Conservation (phyloP, 768 basidiomycete genomes). For the Jaapia argillacea region DNA sequence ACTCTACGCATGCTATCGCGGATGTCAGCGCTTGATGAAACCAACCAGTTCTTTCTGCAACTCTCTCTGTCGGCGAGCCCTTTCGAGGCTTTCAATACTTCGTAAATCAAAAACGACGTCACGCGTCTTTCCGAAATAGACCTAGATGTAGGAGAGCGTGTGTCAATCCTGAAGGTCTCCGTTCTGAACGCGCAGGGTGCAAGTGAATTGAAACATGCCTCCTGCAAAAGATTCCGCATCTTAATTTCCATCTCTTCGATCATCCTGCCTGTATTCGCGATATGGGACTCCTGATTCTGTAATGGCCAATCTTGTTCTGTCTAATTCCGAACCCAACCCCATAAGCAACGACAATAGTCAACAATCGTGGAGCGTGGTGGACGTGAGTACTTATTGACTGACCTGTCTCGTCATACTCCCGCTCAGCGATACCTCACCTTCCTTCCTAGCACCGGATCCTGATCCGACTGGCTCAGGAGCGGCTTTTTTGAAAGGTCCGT, state of each 20-base stretch:
- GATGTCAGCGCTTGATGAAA: slow-evolving; percentile 61
- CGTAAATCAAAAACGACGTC: slow-evolving; percentile 92
- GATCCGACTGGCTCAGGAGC: no score
- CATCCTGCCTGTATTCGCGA: slow-evolving; percentile 89
- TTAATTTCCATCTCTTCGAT: slow-evolving; percentile 99
- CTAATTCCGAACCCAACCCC: no score
- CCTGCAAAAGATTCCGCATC: slow-evolving; percentile 91
- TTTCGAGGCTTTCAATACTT: slow-evolving; percentile 78
- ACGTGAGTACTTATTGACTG: slow-evolving; percentile 18
- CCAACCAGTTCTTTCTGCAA: slow-evolving; percentile 88
- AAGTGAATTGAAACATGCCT: slow-evolving; percentile 33
- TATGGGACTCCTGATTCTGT: slow-evolving; percentile 74
- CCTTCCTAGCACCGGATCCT: slow-evolving; percentile 39
- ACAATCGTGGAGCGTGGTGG: slow-evolving; percentile 1
- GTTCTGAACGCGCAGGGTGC: not conserved
- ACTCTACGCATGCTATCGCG: no score
- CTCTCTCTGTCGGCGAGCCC: slow-evolving; percentile 69
- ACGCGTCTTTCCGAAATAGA: slow-evolving; percentile 94
- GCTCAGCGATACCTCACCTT: slow-evolving; percentile 76
- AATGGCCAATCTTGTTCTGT: slow-evolving; percentile 82
- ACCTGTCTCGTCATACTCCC: slow-evolving; percentile 98
- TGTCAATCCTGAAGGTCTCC: not conserved
- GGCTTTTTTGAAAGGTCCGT: slow-evolving; percentile 23
- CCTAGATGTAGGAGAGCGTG: slow-evolving; percentile 26
- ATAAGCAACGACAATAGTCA: slow-evolving; percentile 4